Percentiles rank a stretch among this genome's conserved stretches.
Evolutionary conservation across 148 eudicot species (phyloP).

Genomic region (Chenopodium quinoa): DNA sequence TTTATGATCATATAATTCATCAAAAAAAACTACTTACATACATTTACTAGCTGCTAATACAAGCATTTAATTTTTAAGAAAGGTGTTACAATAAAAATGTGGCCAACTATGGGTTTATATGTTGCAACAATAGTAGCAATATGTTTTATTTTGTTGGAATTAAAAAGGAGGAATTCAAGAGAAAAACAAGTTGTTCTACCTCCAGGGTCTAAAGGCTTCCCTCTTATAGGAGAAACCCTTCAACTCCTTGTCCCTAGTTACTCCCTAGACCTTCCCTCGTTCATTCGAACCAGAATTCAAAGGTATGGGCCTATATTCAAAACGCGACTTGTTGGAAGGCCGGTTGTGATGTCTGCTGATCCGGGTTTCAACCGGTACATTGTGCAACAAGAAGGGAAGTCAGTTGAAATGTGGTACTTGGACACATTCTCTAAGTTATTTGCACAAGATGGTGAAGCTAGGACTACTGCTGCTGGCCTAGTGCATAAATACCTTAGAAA

Average conservation of each 20-base stretch:
- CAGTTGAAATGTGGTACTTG: constrained; percentile 50
- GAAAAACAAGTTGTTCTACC: constrained; percentile 25
- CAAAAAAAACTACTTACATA: background rate
- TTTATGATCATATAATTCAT: constrained; percentile 3
- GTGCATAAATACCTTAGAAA: constrained; percentile 45
- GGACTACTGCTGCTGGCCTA: constrained; percentile 42
- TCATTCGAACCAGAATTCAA: constrained; percentile 34
- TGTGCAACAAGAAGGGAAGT: constrained; percentile 50
- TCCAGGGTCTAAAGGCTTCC: constrained; percentile 43
- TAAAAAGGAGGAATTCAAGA: constrained; percentile 15
- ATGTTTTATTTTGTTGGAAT: constrained; percentile 13
- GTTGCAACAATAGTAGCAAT: constrained; percentile 25
- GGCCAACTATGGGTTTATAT: constrained; percentile 7
- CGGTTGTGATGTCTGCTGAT: constrained; percentile 52
- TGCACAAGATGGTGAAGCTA: constrained; percentile 42
- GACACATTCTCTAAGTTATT: constrained; percentile 50
- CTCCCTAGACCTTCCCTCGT: constrained; percentile 35
- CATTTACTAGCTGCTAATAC: background rate
- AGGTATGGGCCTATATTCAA: constrained; percentile 46
- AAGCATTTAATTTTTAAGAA: background rate
- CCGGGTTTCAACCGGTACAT: constrained; percentile 37
- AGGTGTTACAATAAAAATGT: constrained; percentile 7
- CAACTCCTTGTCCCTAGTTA: constrained; percentile 38
- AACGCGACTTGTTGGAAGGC: constrained; percentile 46
- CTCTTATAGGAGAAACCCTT: constrained; percentile 44